Percentiles rank a stretch among this genome's conserved stretches.
Evolutionary conservation across 2,329 filamentous ascomycete species (phyloP).

Genomic region (Arthrobotrys sinensis): DNA sequence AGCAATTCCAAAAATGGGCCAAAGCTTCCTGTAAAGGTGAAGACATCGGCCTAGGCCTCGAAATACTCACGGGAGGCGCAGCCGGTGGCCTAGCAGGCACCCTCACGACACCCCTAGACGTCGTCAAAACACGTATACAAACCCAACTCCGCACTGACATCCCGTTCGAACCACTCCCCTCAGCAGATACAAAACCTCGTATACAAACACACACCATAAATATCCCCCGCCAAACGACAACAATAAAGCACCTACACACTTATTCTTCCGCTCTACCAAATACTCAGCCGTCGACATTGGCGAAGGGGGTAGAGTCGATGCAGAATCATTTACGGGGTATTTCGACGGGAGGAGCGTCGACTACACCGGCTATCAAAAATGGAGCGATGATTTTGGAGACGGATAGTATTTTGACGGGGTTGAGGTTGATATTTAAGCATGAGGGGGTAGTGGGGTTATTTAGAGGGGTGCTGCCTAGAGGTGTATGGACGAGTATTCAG

Average conservation of each 20-base stretch:
- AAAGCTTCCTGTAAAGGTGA: slow-evolving; percentile 79
- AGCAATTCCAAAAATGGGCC: slow-evolving; percentile 89
- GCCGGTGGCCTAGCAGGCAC: slow-evolving; percentile 94
- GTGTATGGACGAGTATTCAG: slow-evolving; percentile 97
- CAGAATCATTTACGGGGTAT: slow-evolving; percentile 70
- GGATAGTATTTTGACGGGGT: slow-evolving; percentile 86
- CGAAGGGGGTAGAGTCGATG: slow-evolving; percentile 62
- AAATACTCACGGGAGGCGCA: slow-evolving; percentile 88
- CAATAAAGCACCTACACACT: slow-evolving; percentile 61
- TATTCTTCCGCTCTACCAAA: slow-evolving; percentile 62
- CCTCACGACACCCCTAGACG: slow-evolving; percentile 94
- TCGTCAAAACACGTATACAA: slow-evolving; percentile 96
- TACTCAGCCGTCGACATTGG: slow-evolving; percentile 61
- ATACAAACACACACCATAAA: slow-evolving; percentile 62
- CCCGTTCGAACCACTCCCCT: slow-evolving; percentile 64
- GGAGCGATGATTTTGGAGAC: slow-evolving; percentile 87
- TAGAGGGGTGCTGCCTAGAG: slow-evolving; percentile 90
- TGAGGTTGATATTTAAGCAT: slow-evolving; percentile 88
- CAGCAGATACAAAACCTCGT: slow-evolving; percentile 59
- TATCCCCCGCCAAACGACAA: slow-evolving; percentile 63
- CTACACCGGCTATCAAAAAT: slow-evolving; percentile 83
- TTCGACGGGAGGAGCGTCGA: slow-evolving; percentile 86
- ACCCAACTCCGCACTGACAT: slow-evolving; percentile 81
- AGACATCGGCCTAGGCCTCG: slow-evolving; percentile 87
- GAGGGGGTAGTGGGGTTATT: slow-evolving; percentile 94